Base-by-base conservation (phyloP, 1,139 yeast species). In the Suhomyces wounanorum region DNA sequence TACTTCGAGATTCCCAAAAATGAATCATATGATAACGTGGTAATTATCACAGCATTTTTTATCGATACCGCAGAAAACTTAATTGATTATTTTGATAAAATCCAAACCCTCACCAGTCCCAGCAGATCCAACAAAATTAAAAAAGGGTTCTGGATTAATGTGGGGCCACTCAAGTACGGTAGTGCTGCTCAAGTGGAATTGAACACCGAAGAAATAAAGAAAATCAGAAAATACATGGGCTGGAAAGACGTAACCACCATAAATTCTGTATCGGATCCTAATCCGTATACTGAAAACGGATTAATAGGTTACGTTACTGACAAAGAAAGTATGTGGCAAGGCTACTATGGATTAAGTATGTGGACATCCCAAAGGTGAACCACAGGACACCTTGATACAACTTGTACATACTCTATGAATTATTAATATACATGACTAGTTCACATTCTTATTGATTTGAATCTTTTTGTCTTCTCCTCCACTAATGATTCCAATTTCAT, bases 381-480 rank as follows among this genome's bases (percentile, higher is more conserved):
- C 43, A 40, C 31, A 25, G 31, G 33, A 17, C 17, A 41, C 39
- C 36, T 11, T 11, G 14, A 23, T 31, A 38, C 28, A 38, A 38
- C 41, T 23, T 30, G 44, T 43, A 43, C 16, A 16, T 36, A 35
- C 11, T 45, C 48, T 45, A 45, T 45, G 38, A 45, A 40, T 45
- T 44, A 36, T 28, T 40, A 40, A 40, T 45, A 45, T 41, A 45
- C 48, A 45, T 30, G 39, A 40, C 41, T 35, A 45, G 41, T 35
- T 39, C 43, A 43, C 40, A 41, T 38, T 38, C 62, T 78, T 81
- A 64, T 90, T 91, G 60, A 94, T 87, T 72, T 94, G 98, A 53
- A 94, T 76, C 75, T 88, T 88, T 68, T 92, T 94, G 69, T 92
- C 98, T 68, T 87, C 87, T 56, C 98, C 99, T 59, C 96, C 98